phyloP scores from a whole-genome alignment of 306 rosid species.

The Crataegus laevigata region DNA sequence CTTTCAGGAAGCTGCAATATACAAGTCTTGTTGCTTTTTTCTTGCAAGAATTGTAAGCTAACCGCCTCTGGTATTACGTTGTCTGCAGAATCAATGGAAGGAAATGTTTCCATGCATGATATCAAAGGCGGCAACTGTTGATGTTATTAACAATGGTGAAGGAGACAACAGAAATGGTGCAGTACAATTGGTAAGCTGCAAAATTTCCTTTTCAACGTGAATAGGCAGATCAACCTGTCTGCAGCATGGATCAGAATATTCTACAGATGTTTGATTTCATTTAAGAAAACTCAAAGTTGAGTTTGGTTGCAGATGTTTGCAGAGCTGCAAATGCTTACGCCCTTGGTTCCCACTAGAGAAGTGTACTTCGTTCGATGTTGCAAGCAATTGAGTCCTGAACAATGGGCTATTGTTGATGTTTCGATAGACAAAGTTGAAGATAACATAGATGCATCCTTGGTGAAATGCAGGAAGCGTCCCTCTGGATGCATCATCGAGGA shows the following conservation, averaged over 20 bases:
- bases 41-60: neutral
- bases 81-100: constrained; percentile 83
- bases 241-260: neutral
- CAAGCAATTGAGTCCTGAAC: constrained; percentile 73
- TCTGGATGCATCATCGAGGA: constrained; percentile 97
- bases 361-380: constrained; percentile 76
- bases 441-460: constrained; percentile 67
- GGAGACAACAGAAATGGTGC: constrained; percentile 62
- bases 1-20: neutral
- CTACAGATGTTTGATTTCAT: constrained; percentile 59
- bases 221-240: neutral
- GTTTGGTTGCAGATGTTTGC: constrained; percentile 73
- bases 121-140: constrained; percentile 84
- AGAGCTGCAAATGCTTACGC: constrained; percentile 92
- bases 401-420: constrained; percentile 86
- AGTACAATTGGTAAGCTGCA: constrained; percentile 68
- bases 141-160: constrained; percentile 73
- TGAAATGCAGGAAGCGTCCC: constrained; percentile 88
- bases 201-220: neutral
- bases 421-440: constrained; percentile 90
- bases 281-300: neutral
- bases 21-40: neutral
- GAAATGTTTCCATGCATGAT: constrained; percentile 93
- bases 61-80: neutral
- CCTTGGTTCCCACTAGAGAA: constrained; percentile 88